phyloP scores from a whole-genome alignment of 208 protist genomes.

The Leishmania lainsoni region DNA sequence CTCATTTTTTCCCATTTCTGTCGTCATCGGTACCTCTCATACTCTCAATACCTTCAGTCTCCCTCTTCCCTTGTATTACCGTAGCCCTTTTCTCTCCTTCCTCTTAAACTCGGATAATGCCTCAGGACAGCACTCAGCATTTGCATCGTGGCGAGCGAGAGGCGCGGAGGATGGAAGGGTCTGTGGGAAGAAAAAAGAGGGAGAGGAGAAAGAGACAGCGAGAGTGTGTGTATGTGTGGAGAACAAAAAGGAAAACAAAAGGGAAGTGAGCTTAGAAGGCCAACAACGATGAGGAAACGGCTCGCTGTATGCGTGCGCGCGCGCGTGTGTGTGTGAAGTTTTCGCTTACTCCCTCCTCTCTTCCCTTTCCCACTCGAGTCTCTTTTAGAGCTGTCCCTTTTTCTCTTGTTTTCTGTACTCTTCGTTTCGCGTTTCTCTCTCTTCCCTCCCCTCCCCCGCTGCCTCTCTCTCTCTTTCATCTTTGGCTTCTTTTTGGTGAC shows the following conservation, averaged over 20 bases:
- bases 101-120: background rate
- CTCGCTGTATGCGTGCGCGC: background rate
- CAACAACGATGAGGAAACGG: background rate
- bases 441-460: background rate
- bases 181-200: constrained; percentile 10
- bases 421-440: background rate
- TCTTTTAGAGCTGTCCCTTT: constrained; percentile 6
- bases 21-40: background rate
- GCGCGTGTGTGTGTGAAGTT: background rate
- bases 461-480: constrained; percentile 10
- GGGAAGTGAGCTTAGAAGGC: constrained; percentile 3
- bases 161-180: background rate
- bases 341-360: background rate
- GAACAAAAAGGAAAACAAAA: background rate
- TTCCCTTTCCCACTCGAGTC: background rate
- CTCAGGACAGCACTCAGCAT: background rate
- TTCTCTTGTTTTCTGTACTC: constrained; percentile 2
- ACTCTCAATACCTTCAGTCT: background rate
- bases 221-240: background rate
- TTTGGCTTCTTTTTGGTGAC: constrained; percentile 7
- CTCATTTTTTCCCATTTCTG: background rate
- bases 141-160: background rate
- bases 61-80: background rate
- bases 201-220: background rate
- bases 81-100: background rate